Evolutionary conservation across 768 basidiomycete species (phyloP).

Genomic region (Pleurotus ostreatus): DNA sequence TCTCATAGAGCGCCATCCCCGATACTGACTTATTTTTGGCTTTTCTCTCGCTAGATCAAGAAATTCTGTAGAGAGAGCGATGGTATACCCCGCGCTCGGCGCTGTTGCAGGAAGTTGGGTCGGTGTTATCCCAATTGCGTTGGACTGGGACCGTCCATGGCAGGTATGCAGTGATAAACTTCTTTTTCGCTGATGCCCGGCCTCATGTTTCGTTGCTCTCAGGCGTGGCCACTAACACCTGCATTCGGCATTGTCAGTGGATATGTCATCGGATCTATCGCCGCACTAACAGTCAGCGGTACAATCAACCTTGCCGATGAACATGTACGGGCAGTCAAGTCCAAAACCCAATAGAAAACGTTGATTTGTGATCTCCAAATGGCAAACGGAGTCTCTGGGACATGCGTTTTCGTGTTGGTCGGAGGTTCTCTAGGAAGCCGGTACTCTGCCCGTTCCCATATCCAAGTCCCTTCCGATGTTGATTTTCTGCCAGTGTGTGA

Average conservation of each 20-base stretch:
- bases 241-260: slow-evolving; percentile 70
- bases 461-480: no score
- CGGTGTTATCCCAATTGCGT: slow-evolving; percentile 79
- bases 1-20: background rate
- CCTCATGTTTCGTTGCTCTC: background rate
- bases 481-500: no score
- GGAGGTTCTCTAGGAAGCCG: no score
- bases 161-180: slow-evolving; percentile 54
- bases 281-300: slow-evolving; percentile 44
- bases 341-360: slow-evolving; percentile 1
- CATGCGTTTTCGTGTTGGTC: no score
- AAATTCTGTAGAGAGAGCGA: slow-evolving; percentile 68
- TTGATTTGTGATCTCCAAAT: background rate
- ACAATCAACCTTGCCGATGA: slow-evolving; percentile 34
- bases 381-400: no score
- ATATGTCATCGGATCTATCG: slow-evolving; percentile 56
- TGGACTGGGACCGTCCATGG: slow-evolving; percentile 98
- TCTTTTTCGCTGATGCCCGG: background rate
- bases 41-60: slow-evolving; percentile 34
- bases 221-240: slow-evolving; percentile 85
- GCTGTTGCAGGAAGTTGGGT: slow-evolving; percentile 74
- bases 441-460: no score
- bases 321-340: slow-evolving; percentile 22
- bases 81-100: slow-evolving; percentile 78
- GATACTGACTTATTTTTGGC: slow-evolving; percentile 7